Evolutionary conservation across 306 rosid genomes (phyloP).

Genomic region (Rubus idaeus): DNA sequence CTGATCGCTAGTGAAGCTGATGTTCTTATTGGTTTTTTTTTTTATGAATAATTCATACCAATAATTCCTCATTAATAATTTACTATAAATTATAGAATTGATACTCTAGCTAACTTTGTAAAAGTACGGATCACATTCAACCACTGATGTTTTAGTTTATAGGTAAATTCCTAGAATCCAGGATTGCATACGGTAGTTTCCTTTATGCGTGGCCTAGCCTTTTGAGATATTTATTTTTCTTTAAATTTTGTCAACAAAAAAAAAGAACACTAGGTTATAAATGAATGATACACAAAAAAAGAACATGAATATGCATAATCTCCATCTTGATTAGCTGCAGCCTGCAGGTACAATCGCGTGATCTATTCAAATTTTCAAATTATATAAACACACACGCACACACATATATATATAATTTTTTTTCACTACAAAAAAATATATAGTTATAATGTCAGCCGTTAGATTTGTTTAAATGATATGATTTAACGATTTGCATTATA

Average conservation of each 20-base stretch:
- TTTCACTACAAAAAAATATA: too few species aligned
- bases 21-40: not conserved
- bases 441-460: too few species aligned
- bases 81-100: not conserved
- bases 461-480: too few species aligned
- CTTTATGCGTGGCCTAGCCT: too few species aligned
- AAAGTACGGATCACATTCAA: conserved; percentile 8
- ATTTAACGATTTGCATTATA: too few species aligned
- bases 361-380: not conserved
- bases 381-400: too few species aligned
- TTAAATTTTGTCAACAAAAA: not conserved
- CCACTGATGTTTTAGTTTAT: not conserved
- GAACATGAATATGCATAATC: not conserved
- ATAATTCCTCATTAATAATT: not conserved
- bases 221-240: not conserved
- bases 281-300: not conserved
- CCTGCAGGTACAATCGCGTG: not conserved
- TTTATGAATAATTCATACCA: not conserved
- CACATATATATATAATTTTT: too few species aligned
- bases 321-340: not conserved
- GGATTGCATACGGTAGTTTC: not conserved
- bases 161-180: not conserved
- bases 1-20: not conserved
- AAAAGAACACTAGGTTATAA: not conserved
- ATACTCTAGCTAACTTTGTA: not conserved